Conservation (phyloP, 805 yeast genomes). For the Ogataea methanolica region DNA sequence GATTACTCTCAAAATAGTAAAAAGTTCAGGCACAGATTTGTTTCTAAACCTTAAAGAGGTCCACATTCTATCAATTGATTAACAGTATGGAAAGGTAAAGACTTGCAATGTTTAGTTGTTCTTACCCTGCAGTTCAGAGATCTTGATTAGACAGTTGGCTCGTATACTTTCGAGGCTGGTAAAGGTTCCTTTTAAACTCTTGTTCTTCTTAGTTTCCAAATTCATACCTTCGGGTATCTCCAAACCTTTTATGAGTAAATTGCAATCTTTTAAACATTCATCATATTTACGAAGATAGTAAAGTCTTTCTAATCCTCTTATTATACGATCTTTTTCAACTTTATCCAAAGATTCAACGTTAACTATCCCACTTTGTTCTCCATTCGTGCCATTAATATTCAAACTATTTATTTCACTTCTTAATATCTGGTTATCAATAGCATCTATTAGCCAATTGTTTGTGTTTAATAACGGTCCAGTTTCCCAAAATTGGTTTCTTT, state of each 20-base stretch:
- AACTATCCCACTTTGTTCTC: not conserved
- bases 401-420: not conserved
- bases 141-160: conserved; percentile 30
- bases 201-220: conserved; percentile 31
- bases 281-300: conserved; percentile 52
- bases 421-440: not conserved
- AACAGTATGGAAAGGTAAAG: too few relatives aligned
- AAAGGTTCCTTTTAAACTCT: conserved; percentile 44
- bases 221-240: conserved; percentile 21
- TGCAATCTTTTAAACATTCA: conserved; percentile 45
- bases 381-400: conserved; percentile 1
- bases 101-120: too few relatives aligned
- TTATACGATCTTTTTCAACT: conserved; percentile 48
- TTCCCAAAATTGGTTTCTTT: conserved; percentile 43
- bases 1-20: too few relatives aligned
- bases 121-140: not conserved
- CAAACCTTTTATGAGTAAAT: conserved; percentile 26
- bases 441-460: conserved; percentile 35
- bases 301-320: conserved; percentile 58
- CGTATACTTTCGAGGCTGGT: conserved; percentile 46
- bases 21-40: too few relatives aligned
- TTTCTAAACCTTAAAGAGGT: too few relatives aligned
- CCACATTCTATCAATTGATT: too few relatives aligned
- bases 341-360: conserved; percentile 32
- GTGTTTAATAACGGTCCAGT: conserved; percentile 58